Base-by-base conservation (phyloP, 2,329 filamentous ascomycete genomes). In the Aureobasidium sp. region DNA sequence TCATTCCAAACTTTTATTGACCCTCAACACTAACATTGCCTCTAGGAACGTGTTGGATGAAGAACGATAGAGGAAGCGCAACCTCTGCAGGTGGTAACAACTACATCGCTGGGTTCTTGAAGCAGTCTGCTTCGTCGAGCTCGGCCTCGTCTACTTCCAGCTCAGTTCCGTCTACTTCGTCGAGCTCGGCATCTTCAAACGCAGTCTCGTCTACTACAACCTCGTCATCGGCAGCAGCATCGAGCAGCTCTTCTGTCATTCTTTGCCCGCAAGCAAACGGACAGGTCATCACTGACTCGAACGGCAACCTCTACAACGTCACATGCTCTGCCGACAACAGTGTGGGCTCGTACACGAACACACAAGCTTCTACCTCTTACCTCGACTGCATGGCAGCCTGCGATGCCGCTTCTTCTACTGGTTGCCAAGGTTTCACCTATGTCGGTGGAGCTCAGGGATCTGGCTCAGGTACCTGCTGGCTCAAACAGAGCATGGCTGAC, bases 391-490 rank as follows among this genome's bases (percentile, higher is more conserved):
- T 65, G 64, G 58, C 52, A n/a, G 55, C 62, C 25, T 65, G 64
- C 47, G 64, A 65, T 44, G 41, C 64, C 17, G 55, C 58, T 29
- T 20, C 62, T 6, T 62, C 59, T 11, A 27, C 53, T 27, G 62
- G 62, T 27, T 65, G 64, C 44, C 49, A 61, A 41, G 64, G 62
- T 3, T 65, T 65, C 59, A 63, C 61, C 27, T 65, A 65, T 20
- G 66, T 66, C n/a, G 62, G 68, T 3, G 63, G 62, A 9, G 44
- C 51, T 2, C 29, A 67, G 45, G 67, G 68, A 17, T 34, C 45
- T 25, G 67, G 67, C 12, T 47, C 64, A 14, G 69, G 69, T n/a
- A 67, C 62, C 8, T 70, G 69, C 49, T 68, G 63, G 56, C 59
- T 69, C 17, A 68, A 68, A 36, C 62, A 49, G 17, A 36, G 45